Conservation (phyloP, 345 rosid genomes). For the Hevea brasiliensis region DNA sequence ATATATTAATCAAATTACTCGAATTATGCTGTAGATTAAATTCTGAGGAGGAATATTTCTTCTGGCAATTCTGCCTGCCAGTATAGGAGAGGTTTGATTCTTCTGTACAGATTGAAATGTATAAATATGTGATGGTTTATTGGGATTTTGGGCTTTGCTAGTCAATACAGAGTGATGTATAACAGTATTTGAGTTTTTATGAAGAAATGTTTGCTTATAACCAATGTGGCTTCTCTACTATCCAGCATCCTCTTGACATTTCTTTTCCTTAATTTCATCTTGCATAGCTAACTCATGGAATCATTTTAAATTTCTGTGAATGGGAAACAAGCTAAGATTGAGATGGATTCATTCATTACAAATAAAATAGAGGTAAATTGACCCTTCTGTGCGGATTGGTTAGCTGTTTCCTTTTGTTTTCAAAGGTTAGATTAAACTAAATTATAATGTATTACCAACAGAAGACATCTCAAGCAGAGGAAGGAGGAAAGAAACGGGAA, state of each 20-base stretch:
- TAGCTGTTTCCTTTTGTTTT: no score
- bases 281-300: no score
- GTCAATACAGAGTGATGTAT: neutral
- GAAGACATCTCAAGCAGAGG: constrained; percentile 30
- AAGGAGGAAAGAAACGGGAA: constrained; percentile 21
- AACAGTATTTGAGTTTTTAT: neutral
- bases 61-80: constrained; percentile 11
- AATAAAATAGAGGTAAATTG: no score
- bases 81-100: neutral
- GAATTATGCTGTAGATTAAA: constrained; percentile 51
- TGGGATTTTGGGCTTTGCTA: constrained; percentile 9
- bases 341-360: no score
- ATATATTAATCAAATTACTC: constrained; percentile 50
- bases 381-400: no score
- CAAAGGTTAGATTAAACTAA: constrained; percentile 6
- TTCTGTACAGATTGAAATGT: constrained; percentile 29
- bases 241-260: no score
- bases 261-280: no score
- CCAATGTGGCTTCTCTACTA: no score
- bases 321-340: no score
- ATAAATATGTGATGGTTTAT: constrained; percentile 12
- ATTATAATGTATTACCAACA: constrained; percentile 20
- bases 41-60: neutral
- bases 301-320: no score
- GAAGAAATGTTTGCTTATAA: neutral